Evolutionary conservation across 306 rosid species (phyloP).

Genomic region (Quercus alba): DNA sequence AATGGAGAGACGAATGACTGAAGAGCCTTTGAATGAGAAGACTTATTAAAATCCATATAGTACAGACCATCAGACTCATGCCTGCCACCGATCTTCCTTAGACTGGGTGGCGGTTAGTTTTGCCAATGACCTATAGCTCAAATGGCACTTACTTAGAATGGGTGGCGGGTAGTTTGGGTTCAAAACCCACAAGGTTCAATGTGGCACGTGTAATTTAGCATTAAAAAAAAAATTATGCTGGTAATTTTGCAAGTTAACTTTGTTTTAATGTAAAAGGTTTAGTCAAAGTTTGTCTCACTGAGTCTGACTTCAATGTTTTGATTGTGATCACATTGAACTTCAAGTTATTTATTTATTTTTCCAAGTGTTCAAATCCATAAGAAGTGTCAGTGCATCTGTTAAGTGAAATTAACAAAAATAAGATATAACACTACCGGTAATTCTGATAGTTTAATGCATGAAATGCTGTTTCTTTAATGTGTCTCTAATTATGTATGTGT

Average conservation of each 20-base stretch:
- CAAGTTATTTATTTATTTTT: not conserved
- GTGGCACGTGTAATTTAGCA: too few species aligned
- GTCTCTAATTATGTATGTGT: not conserved
- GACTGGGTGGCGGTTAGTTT: too few species aligned
- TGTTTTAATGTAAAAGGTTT: not conserved
- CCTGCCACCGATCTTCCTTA: too few species aligned
- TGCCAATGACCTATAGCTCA: too few species aligned
- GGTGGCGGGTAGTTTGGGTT: too few species aligned
- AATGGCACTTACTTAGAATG: too few species aligned
- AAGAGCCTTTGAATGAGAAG: too few species aligned
- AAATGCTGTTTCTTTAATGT: not conserved
- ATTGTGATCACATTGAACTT: not conserved
- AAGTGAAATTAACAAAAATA: not conserved
- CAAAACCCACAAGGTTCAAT: too few species aligned
- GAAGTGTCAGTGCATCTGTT: not conserved
- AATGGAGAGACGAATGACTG: too few species aligned
- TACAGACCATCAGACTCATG: too few species aligned
- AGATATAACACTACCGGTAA: not conserved
- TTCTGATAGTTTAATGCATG: not conserved
- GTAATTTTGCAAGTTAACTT: not conserved
- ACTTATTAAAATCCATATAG: too few species aligned
- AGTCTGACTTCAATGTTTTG: not conserved
- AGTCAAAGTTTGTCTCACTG: not conserved
- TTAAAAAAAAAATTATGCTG: not conserved
- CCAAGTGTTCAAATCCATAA: not conserved